phyloP scores from a whole-genome alignment of 2,329 filamentous ascomycete species.

The Colletotrichum cereale region DNA sequence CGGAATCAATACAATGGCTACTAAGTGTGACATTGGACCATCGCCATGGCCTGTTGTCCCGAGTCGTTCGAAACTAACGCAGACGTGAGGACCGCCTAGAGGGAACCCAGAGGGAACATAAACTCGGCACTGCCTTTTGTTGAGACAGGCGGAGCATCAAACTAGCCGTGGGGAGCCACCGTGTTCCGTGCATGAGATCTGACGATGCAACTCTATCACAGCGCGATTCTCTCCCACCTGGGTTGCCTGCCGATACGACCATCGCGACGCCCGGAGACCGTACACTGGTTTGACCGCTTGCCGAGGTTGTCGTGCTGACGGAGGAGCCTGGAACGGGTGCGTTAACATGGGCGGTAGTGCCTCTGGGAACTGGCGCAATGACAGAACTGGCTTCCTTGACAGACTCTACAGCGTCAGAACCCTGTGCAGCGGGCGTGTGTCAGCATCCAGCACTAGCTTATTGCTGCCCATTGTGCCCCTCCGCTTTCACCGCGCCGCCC shows the following conservation, averaged over 20 bases:
- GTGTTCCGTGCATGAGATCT: not conserved
- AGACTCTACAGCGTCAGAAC: constrained; percentile 40
- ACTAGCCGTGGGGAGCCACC: not conserved
- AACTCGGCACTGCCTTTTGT: not conserved
- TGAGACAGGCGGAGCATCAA: not conserved
- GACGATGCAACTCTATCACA: not conserved
- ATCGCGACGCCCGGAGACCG: constrained; percentile 59
- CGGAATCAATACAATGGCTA: constrained; percentile 2
- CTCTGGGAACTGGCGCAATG: constrained; percentile 44
- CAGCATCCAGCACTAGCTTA: constrained; percentile 5
- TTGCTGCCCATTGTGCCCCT: too few relatives aligned
- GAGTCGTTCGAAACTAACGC: not conserved
- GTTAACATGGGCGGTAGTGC: constrained; percentile 4
- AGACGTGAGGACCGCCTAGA: not conserved
- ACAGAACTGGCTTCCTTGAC: not conserved
- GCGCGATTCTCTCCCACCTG: constrained; percentile 28
- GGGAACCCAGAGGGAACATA: not conserved
- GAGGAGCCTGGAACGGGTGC: constrained; percentile 33
- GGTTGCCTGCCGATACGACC: constrained; percentile 68
- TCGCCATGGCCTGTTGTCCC: not conserved
- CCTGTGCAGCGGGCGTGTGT: constrained; percentile 41
- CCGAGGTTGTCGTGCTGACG: constrained; percentile 46
- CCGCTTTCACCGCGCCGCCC: constrained; percentile 59
- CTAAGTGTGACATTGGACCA: not conserved
- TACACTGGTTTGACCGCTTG: constrained; percentile 62